phyloP scores from a whole-genome alignment of 306 rosid species.

The Alnus rubra region DNA sequence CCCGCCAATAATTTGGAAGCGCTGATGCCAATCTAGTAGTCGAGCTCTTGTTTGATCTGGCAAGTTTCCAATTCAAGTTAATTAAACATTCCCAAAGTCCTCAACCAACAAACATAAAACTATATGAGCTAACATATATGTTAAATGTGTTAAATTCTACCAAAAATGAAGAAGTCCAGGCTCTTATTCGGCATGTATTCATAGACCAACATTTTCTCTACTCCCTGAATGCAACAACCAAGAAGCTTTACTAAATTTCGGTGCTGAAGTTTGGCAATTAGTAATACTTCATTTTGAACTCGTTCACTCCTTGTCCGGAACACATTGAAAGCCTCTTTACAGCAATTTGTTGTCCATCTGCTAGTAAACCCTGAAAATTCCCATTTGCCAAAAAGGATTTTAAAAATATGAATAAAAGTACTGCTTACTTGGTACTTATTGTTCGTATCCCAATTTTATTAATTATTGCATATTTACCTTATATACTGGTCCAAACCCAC shows the following conservation, averaged over 20 bases:
- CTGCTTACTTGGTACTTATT: no score
- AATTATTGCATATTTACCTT: no score
- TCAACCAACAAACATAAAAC: not conserved
- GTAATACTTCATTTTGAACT: slow-evolving; percentile 61
- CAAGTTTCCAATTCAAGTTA: slow-evolving; percentile 12
- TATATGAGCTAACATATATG: not conserved
- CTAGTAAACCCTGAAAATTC: slow-evolving; percentile 51
- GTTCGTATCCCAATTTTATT: no score
- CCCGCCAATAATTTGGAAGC: slow-evolving; percentile 53
- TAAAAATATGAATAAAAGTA: no score
- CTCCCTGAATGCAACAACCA: slow-evolving; percentile 57
- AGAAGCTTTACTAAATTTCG: slow-evolving; percentile 65
- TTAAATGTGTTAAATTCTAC: slow-evolving; percentile 17
- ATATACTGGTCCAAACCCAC: slow-evolving; percentile 44
- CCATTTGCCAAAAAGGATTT: not conserved
- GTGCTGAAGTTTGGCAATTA: slow-evolving; percentile 69
- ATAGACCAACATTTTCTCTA: slow-evolving; percentile 52
- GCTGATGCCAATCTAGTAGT: slow-evolving; percentile 35
- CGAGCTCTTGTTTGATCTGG: slow-evolving; percentile 31
- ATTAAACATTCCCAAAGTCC: not conserved
- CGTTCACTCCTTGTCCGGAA: slow-evolving; percentile 59
- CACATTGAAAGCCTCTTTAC: slow-evolving; percentile 55
- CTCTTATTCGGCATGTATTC: slow-evolving; percentile 68
- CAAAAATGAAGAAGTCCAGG: slow-evolving; percentile 66
- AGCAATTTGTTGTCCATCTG: slow-evolving; percentile 53